Conservation (phyloP, 257 asterid species). For the Lantana camara region DNA sequence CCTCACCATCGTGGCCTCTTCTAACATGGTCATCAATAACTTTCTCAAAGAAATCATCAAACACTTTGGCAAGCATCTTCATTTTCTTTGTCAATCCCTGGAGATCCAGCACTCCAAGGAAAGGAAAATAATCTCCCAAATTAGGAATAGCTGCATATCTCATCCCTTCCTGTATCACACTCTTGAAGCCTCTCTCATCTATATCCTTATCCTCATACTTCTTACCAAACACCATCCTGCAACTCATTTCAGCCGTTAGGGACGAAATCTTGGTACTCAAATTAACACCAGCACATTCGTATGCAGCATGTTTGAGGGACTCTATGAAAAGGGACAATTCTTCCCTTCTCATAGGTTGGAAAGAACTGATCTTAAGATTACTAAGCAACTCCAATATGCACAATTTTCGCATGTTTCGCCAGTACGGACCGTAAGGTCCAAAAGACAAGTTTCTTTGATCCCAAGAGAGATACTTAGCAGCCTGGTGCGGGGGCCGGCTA, state of each 20-base stretch:
- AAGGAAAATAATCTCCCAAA: conserved; percentile 53
- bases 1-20: background rate
- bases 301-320: conserved; percentile 33
- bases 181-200: conserved; percentile 53
- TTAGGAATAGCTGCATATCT: conserved; percentile 39
- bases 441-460: conserved; percentile 41
- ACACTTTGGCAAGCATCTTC: conserved; percentile 40
- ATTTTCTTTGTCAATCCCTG: conserved; percentile 46
- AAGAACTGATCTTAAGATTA: conserved; percentile 41
- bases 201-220: conserved; percentile 48
- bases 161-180: conserved; percentile 47
- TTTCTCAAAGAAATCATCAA: conserved; percentile 50
- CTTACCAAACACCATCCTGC: conserved; percentile 55
- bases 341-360: conserved; percentile 41
- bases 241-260: conserved; percentile 46
- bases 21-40: conserved; percentile 46
- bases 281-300: conserved; percentile 25
- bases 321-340: conserved; percentile 41
- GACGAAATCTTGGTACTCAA: conserved; percentile 42
- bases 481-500: conserved; percentile 54
- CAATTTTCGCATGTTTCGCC: conserved; percentile 65
- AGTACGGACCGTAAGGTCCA: conserved; percentile 44
- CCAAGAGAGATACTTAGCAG: conserved; percentile 42
- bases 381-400: conserved; percentile 54
- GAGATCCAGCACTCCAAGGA: conserved; percentile 40